These are phyloP conservation scores for Colletotrichum kahawae DNA, from an alignment of 2,329 filamentous ascomycete genomes.

Conservation along the genomic window DNA sequence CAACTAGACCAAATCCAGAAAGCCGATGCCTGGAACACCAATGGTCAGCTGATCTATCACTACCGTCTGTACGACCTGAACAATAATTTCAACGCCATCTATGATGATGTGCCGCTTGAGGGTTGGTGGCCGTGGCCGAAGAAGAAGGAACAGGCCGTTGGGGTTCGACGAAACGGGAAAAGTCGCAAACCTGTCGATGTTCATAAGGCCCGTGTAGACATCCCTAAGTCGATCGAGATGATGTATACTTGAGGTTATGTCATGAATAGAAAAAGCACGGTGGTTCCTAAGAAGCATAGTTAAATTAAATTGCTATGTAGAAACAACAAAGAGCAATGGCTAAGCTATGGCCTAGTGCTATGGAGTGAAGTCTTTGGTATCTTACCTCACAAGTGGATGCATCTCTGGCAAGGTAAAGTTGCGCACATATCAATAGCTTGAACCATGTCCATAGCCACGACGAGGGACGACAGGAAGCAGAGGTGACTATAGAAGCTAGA, in stretches of 20 bases:
- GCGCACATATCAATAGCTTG: accelerated
- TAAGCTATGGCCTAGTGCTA: background rate
- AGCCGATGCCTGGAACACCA: background rate
- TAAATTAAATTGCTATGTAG: too few species aligned
- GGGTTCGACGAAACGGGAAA: background rate
- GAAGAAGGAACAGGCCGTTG: background rate
- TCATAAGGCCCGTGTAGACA: background rate
- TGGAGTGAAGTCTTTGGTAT: background rate
- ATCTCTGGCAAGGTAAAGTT: background rate
- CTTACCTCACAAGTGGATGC: accelerated
- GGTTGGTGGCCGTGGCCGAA: conserved; percentile 19
- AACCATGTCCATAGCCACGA: background rate
- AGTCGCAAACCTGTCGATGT: background rate
- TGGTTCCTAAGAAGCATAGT: too few species aligned
- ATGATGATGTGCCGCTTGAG: background rate
- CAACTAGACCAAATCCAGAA: background rate
- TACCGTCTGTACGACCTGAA: background rate
- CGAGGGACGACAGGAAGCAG: accelerated
- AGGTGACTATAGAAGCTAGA: accelerated
- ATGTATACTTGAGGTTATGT: background rate
- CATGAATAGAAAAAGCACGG: too few species aligned
- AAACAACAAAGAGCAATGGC: background rate
- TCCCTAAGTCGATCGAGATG: background rate
- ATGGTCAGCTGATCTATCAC: background rate
- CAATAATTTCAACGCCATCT: background rate